phyloP scores from a whole-genome alignment of 257 asterid species.

The Lycium barbarum region DNA sequence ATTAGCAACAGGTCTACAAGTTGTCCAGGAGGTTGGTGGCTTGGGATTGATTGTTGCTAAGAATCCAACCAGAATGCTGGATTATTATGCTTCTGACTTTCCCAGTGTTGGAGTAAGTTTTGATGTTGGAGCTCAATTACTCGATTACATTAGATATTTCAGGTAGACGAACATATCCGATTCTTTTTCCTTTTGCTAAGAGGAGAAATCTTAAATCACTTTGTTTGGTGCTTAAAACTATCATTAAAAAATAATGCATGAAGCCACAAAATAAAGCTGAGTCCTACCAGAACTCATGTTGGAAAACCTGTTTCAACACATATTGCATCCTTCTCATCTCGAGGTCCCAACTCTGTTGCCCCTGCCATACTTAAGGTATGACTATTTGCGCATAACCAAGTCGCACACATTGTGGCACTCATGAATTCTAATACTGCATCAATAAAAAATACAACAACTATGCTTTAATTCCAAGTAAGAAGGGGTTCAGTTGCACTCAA shows the following conservation, averaged over 20 bases:
- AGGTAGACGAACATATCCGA: constrained; percentile 32
- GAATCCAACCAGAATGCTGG: not conserved
- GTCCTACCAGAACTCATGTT: constrained; percentile 40
- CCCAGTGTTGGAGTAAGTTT: constrained; percentile 36
- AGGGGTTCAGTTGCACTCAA: no score
- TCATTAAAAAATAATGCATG: no score
- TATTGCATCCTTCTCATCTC: constrained; percentile 46
- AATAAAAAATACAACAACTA: no score
- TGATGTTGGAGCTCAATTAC: constrained; percentile 43
- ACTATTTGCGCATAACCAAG: not conserved
- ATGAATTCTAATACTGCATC: not conserved
- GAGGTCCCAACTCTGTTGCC: constrained; percentile 53
- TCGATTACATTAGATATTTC: constrained; percentile 42
- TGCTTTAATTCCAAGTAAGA: no score
- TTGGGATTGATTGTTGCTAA: constrained; percentile 47
- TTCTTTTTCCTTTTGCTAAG: not conserved
- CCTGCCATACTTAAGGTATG: constrained; percentile 49
- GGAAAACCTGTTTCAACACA: constrained; percentile 43
- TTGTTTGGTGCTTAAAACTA: not conserved
- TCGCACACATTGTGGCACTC: no score
- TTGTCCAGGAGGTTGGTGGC: constrained; percentile 36
- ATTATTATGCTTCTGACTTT: constrained; percentile 17
- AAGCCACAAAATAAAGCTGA: no score
- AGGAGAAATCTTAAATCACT: not conserved
- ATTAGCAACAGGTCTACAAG: not conserved